phyloP scores from a whole-genome alignment of 805 yeast genomes.

The Candida ovalis region DNA sequence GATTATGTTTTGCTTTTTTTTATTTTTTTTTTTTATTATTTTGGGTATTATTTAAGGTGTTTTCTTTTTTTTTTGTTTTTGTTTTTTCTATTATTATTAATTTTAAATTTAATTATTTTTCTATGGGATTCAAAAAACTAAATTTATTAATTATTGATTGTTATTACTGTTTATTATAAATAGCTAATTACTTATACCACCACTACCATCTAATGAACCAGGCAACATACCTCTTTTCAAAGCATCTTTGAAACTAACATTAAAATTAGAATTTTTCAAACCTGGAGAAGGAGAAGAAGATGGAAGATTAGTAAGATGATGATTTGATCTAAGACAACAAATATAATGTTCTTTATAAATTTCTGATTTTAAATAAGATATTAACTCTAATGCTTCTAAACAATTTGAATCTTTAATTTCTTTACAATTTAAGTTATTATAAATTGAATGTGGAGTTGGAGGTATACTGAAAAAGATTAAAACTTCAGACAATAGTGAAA shows the following conservation, averaged over 20 bases:
- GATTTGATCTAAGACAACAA: not conserved
- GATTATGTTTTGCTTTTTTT: not conserved
- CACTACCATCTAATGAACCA: not conserved
- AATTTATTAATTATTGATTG: too few species aligned
- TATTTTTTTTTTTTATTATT: not conserved
- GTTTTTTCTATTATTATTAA: too few species aligned
- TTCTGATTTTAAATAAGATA: conserved; percentile 12
- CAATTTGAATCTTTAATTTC: conserved; percentile 6
- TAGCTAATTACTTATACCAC: not conserved
- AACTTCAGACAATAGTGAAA: conserved; percentile 22
- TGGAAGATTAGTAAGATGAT: too few species aligned
- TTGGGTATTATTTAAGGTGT: too few species aligned
- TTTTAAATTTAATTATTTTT: too few species aligned
- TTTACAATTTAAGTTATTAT: conserved; percentile 12
- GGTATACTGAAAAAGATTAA: conserved; percentile 22
- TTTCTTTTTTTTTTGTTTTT: not conserved
- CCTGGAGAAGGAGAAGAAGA: not conserved
- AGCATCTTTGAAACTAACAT: not conserved
- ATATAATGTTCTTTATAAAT: not conserved
- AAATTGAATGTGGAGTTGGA: conserved; percentile 24
- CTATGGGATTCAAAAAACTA: too few species aligned
- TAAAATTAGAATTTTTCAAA: not conserved
- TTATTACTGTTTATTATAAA: too few species aligned
- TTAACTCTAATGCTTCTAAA: conserved; percentile 15
- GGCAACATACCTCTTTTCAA: not conserved